A percentile compares a stretch with the other conserved stretches of the same genome.
Conservation (phyloP, 768 basidiomycete genomes). For the Lactarius quietus region DNA sequence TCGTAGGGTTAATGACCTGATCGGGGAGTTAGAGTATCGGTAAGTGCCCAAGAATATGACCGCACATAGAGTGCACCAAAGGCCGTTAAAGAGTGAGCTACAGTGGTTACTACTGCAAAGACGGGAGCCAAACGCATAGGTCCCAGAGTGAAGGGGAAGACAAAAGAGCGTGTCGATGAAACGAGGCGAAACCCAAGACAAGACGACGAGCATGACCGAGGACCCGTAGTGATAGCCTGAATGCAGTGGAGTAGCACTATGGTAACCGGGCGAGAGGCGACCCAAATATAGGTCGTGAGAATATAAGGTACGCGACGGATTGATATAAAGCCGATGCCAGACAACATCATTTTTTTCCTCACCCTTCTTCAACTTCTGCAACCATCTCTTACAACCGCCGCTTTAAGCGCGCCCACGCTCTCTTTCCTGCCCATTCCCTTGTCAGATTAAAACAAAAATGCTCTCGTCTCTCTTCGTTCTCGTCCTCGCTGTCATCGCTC, state of each 20-base stretch:
- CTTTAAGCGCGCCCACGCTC: conserved; percentile 15
- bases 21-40: neutral
- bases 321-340: neutral
- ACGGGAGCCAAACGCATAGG: conserved; percentile 10
- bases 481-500: conserved; percentile 16
- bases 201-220: neutral
- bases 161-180: neutral
- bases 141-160: neutral
- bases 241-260: neutral
- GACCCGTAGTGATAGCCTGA: neutral
- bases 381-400: neutral
- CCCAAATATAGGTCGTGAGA: conserved; percentile 3
- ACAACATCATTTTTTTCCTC: neutral
- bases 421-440: conserved; percentile 23
- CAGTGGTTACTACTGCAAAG: neutral
- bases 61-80: conserved; percentile 20
- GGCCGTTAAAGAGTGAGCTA: neutral
- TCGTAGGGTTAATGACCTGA: conserved; percentile 13
- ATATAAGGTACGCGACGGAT: neutral
- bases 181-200: neutral
- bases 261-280: neutral
- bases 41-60: neutral
- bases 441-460: conserved; percentile 14
- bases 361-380: neutral
- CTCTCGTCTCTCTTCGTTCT: conserved; percentile 17